Conservation (phyloP, 345 rosid species). For the Populus euphratica region DNA sequence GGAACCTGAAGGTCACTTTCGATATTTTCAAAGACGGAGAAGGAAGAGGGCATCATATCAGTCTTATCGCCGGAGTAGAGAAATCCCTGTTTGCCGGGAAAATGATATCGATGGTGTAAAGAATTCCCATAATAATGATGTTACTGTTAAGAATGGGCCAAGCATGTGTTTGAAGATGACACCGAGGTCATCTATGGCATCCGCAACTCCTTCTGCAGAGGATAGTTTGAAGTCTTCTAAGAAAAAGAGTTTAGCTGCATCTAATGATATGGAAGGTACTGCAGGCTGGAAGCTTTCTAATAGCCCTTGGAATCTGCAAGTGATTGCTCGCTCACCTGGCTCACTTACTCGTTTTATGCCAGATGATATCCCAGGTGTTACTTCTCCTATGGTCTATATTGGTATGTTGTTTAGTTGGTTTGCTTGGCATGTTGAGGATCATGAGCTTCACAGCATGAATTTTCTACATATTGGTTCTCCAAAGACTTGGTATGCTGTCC, state of each 20-base stretch:
- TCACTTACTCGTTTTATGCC: constrained; percentile 99
- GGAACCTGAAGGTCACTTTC: constrained; percentile 65
- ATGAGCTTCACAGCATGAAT: constrained; percentile 98
- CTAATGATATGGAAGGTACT: constrained; percentile 74
- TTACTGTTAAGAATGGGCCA: constrained; percentile 20
- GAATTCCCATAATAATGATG: constrained; percentile 19
- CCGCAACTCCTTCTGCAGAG: constrained; percentile 28
- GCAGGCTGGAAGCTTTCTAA: constrained; percentile 99
- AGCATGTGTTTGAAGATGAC: constrained; percentile 22
- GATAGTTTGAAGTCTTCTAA: constrained; percentile 37
- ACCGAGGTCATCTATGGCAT: constrained; percentile 22
- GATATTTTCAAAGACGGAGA: constrained; percentile 60
- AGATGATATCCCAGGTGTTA: constrained; percentile 98
- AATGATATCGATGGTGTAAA: constrained; percentile 25
- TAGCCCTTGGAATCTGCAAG: constrained; percentile 98
- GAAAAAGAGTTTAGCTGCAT: constrained; percentile 36
- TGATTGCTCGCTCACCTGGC: constrained; percentile 92
- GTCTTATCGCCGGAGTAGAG: constrained; percentile 56
- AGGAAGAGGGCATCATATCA: constrained; percentile 55
- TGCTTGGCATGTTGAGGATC: constrained; percentile 99
- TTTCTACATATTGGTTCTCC: constrained; percentile 94
- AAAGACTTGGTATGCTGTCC: constrained; percentile 97
- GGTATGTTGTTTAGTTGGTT: constrained; percentile 99
- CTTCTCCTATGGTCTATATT: constrained; percentile 94
- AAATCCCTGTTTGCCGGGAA: constrained; percentile 26